phyloP scores from a whole-genome alignment of 2,329 filamentous ascomycete species.

The Sphaceloma murrayae region DNA sequence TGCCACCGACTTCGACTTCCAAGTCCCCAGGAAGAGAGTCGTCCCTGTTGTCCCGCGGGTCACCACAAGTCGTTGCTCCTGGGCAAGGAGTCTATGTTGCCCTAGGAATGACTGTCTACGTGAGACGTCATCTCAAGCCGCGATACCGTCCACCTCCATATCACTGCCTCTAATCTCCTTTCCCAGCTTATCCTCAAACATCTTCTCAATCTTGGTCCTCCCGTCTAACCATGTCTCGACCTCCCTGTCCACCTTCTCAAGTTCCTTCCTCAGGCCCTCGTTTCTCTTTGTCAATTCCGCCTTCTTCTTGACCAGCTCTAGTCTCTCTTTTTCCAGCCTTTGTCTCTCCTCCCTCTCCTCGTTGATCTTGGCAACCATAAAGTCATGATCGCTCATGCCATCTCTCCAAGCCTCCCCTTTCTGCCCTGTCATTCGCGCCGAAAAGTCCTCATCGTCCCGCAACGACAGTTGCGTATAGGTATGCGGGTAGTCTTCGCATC shows the following conservation, averaged over 20 bases:
- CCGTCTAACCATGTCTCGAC: conserved; percentile 90
- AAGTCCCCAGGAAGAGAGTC: too few species aligned
- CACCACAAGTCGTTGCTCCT: too few species aligned
- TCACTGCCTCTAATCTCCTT: conserved; percentile 3
- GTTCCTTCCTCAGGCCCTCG: conserved; percentile 85
- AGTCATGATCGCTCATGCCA: conserved; percentile 62
- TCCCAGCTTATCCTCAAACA: conserved; percentile 18
- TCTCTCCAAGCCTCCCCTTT: conserved; percentile 43
- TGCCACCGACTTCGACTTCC: too few species aligned
- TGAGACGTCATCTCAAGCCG: too few species aligned
- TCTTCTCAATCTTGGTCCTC: conserved; percentile 30
- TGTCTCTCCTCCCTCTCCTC: conserved; percentile 81
- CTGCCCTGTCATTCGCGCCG: conserved; percentile 39
- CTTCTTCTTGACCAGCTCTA: conserved; percentile 53
- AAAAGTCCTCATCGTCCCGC: conserved; percentile 72
- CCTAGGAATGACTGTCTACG: too few species aligned
- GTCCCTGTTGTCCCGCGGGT: too few species aligned
- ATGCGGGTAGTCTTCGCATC: conserved; percentile 86
- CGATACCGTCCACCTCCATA: conserved; percentile 6
- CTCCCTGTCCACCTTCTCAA: conserved; percentile 83
- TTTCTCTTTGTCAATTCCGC: conserved; percentile 64
- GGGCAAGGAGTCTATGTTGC: too few species aligned
- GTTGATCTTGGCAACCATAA: conserved; percentile 85
- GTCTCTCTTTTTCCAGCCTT: conserved; percentile 72
- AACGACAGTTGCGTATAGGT: conserved; percentile 80